Evolutionary conservation across 2,329 filamentous ascomycete species (phyloP), one percentile per base, ranked within the genome.

Genomic region (Ophiostoma triangulosporum): DNA sequence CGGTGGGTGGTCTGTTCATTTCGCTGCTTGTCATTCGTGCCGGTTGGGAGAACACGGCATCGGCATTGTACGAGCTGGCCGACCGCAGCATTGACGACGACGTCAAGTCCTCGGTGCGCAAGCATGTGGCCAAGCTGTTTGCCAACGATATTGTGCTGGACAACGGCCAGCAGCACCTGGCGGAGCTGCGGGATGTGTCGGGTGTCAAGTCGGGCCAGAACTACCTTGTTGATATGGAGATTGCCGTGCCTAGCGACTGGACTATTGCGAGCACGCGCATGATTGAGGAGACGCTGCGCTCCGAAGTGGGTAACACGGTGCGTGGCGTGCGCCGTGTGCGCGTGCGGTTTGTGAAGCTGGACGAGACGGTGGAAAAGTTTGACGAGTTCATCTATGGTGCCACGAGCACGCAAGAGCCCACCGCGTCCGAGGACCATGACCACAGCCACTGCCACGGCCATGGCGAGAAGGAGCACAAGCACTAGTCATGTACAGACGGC

Each of bases 201-300:
- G 93, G 93, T 53, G 78, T 95, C 69, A 98, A 98, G 70, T 93
- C 88, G 3, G 93, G 93, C 29, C 93, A 96, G 68, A 98, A 96
- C 70, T 96, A 94, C 65, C 74, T 97, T 29, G 83, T 97, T 61
- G 93, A 97, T 61, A 68, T 98, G 7, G 90, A 95, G 66, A 70
- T 97, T 57, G 85, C 80, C 2, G 86, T 94, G 15, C 88, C 91
- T 0, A 77, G 75, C 22, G 71, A 73, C 32, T 95, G 86, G 85
- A 85, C 85, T 0, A 72, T 98, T 6, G 78, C 82, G 52, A 78
- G 85, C 53, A 78, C 83, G 7, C 74, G 80, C 35, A 70, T 76
- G 15, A 73, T 95, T 14, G 93, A 98, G 67, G 78, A 84, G 33
- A 70, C 74, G 3, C 76, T 97, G 33, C 80, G 93, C 56, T 76